Base-by-base conservation (phyloP, 2,329 filamentous ascomycete species). In the Ceratocystis colombiana region DNA sequence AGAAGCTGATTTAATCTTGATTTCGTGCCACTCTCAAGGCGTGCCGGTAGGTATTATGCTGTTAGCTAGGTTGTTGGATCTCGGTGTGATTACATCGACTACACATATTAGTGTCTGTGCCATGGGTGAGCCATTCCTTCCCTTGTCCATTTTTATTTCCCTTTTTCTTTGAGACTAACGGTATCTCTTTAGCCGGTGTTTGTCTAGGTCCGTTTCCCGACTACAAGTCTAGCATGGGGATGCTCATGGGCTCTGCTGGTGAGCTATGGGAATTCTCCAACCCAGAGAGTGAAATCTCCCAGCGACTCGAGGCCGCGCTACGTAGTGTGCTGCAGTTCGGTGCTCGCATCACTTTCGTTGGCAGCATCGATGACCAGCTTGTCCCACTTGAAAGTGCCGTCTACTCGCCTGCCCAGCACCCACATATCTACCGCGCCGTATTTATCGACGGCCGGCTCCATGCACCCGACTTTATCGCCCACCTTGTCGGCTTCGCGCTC, bases 21-120 rank as follows among this genome's bases (percentile, higher is more conserved):
- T 99, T n/a, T 90, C 90, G 2, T 96, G 91, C 68, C 94, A 99
- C 74, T 96, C 90, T 2, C 94, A 99, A 75, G 94, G 94, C 25
- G 94, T 97, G 0, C 94, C 94, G 0, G 94, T 99, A 0, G 88
- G 89, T 5, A 83, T 96, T 68, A 96, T 96, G 86, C 80, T 99
- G 2, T 81, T 97, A 4, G 90, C 92, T 4, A 96, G 96, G 75
- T 80, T 99, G 53, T 92, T 99, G 65, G 88, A 94, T 64, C 86
- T 96, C 68, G 92, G 92, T 1, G 89, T 94, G 70, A 82, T 97
- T 37, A 86, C 85, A 15, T 55, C 53, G 22, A 82, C 83, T 50
- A 83, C 88, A 5, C 86, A 86, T 64, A 87, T 99, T 59, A 92
- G 93, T 1, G 82, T 99, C 10, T 96, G 94, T 72, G 92, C 85